These are phyloP conservation scores for Pseudogymnoascus sp. DNA, from an alignment of 2,329 filamentous ascomycete genomes.

Conservation along the genomic window DNA sequence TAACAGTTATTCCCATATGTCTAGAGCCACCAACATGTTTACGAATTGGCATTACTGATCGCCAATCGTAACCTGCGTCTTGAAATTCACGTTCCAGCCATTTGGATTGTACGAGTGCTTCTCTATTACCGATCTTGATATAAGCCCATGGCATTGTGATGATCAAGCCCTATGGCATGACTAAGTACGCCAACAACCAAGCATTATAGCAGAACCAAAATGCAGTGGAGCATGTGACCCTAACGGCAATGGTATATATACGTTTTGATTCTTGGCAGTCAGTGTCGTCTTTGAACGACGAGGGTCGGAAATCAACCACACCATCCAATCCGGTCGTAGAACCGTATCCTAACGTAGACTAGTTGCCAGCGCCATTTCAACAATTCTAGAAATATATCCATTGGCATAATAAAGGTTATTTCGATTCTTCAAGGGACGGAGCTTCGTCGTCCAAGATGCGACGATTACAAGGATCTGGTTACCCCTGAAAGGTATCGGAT, in stretches of 20 bases:
- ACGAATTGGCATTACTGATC: not conserved
- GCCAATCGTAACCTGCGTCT: not conserved
- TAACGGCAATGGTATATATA: not conserved
- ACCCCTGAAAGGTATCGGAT: conserved; percentile 6
- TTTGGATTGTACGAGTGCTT: not conserved
- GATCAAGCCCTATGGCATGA: not conserved
- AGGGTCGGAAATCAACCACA: not conserved
- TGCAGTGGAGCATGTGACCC: not conserved
- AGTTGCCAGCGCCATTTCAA: not conserved
- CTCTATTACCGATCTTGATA: not conserved
- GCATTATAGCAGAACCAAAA: not conserved
- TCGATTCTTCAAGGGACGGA: not conserved
- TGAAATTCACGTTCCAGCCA: not conserved
- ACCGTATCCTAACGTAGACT: not conserved
- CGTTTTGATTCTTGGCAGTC: not conserved
- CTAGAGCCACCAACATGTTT: not conserved
- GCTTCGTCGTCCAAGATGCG: not conserved
- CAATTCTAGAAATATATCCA: not conserved
- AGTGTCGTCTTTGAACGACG: not conserved
- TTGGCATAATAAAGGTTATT: conserved; percentile 1
- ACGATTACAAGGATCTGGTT: not conserved
- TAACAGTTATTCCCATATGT: not conserved
- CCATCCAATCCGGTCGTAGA: not conserved
- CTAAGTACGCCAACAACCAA: not conserved
- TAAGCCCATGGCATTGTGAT: not conserved